Percentiles rank a stretch among this genome's conserved stretches.
These are phyloP conservation scores for Syncephalastrum racemosum DNA, from an alignment of 371 early-diverging fungal species.

Conservation along the genomic window DNA sequence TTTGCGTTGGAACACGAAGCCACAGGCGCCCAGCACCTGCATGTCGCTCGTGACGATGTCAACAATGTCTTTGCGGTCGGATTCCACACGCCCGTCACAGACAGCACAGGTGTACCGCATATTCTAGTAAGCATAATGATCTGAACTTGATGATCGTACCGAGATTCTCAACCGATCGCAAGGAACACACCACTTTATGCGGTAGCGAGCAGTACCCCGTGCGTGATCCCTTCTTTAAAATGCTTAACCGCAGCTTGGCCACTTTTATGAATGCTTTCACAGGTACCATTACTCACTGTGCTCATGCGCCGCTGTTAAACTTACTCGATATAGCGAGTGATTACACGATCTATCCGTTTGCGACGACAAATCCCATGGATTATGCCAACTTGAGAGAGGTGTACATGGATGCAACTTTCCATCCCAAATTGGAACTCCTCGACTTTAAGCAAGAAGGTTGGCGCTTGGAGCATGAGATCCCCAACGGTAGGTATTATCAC, in stretches of 20 bases:
- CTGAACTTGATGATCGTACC: not conserved
- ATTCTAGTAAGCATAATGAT: conserved; percentile 65
- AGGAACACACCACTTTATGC: conserved; percentile 94
- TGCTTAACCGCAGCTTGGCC: conserved; percentile 93
- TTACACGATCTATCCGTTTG: conserved; percentile 92
- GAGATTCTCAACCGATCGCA: not conserved
- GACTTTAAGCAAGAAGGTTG: conserved; percentile 96
- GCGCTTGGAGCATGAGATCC: conserved; percentile 85
- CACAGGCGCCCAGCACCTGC: conserved; percentile 88
- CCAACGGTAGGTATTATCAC: conserved; percentile 44
- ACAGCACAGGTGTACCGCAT: conserved; percentile 91
- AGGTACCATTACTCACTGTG: conserved; percentile 31
- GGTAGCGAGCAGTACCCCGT: conserved; percentile 89
- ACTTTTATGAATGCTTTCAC: conserved; percentile 98
- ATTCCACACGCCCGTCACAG: conserved; percentile 82
- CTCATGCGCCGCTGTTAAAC: not conserved
- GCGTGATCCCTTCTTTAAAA: conserved; percentile 96
- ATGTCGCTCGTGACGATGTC: conserved; percentile 81
- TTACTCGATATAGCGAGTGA: conserved; percentile 62
- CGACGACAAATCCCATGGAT: conserved; percentile 86
- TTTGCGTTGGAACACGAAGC: conserved; percentile 67
- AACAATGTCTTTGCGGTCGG: conserved; percentile 93
- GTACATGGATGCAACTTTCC: conserved; percentile 93
- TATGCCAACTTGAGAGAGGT: conserved; percentile 85
- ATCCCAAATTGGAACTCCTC: conserved; percentile 72